Evolutionary conservation across 2,329 filamentous ascomycete genomes (phyloP), one percentile per base, ranked within the genome.

Genomic region (Zymoseptoria ardabiliae): DNA sequence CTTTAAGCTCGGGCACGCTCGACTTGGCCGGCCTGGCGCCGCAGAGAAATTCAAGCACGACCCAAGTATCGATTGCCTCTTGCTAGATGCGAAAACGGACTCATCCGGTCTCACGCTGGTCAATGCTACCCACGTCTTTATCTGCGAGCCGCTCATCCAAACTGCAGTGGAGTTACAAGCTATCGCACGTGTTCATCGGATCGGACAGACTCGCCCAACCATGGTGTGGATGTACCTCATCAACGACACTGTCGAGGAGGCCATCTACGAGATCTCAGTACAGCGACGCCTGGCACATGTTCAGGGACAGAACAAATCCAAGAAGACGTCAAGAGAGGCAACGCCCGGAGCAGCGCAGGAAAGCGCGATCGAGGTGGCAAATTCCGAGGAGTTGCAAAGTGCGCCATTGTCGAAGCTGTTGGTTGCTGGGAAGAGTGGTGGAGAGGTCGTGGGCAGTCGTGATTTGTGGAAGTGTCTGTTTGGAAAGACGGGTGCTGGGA

Each of bases 171-270:
- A 97, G 74, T 81, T 97, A 9, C 94, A 99, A 73, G 93, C 92
- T 13, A 96, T 97, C 69, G 92, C 93, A 0, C 88, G 94, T 58
- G 92, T 99, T 1, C 91, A 99, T 71, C 85, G 94, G 41, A 99
- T 99, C 63, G 94, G 94, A 0, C 94, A 97, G 74, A 81, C 87
- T 63, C 85, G 89, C 55, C 82, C 89, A 65, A 99, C 94, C 0
- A 96, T 90, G 0, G 91, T 97, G 1, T 97, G 92, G 89, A 88
- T 97, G 73, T 97, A 97, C 72, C 81, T 97, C 2, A 84, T 97
- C n/a, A 85, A 88, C 17, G 90, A 89, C 55, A 96, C 93, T 0
- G 90, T 97, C 0, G 94, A 99, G 71, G 88, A 96, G 75, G 88
- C 88, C 1, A 95, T 97, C 63, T 91, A 97, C 75, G 85, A 92